Percentiles rank a stretch among this genome's conserved stretches.
These are phyloP conservation scores for Zizania latifolia DNA, from an alignment of 176 grass and related monocot species.

Conservation along the genomic window DNA sequence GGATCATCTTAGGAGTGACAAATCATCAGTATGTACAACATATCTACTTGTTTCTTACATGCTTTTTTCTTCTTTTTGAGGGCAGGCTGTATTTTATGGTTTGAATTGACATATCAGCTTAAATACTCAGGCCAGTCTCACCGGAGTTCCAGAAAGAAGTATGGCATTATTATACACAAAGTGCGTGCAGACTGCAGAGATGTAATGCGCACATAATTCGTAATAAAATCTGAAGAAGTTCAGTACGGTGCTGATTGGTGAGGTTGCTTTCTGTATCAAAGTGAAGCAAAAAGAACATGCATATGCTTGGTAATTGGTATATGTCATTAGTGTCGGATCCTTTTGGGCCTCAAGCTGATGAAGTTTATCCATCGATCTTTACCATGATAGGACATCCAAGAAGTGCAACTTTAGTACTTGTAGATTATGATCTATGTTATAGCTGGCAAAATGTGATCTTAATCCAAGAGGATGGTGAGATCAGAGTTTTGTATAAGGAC, in stretches of 20 bases:
- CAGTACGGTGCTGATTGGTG: not conserved
- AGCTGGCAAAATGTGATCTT: not conserved
- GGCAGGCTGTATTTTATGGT: too few relatives aligned
- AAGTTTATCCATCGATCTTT: conserved; percentile 20
- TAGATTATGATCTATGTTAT: not conserved
- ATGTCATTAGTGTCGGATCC: not conserved
- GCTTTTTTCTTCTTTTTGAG: too few relatives aligned
- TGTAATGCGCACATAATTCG: not conserved
- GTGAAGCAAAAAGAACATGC: not conserved
- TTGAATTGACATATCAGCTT: too few relatives aligned
- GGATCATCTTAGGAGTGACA: too few relatives aligned
- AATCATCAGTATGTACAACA: too few relatives aligned
- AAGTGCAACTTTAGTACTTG: not conserved
- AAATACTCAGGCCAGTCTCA: too few relatives aligned
- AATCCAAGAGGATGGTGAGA: conserved; percentile 2
- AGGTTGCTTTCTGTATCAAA: not conserved
- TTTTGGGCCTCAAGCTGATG: not conserved
- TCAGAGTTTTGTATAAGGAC: too few relatives aligned
- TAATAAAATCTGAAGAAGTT: not conserved
- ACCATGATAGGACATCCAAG: not conserved
- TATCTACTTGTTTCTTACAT: too few relatives aligned
- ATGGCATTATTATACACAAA: too few relatives aligned
- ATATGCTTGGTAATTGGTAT: not conserved
- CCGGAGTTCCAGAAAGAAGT: too few relatives aligned
- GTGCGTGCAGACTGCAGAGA: too few relatives aligned